Conservation (phyloP, 1,139 yeast genomes). For the Candida pseudoviswanathii region DNA sequence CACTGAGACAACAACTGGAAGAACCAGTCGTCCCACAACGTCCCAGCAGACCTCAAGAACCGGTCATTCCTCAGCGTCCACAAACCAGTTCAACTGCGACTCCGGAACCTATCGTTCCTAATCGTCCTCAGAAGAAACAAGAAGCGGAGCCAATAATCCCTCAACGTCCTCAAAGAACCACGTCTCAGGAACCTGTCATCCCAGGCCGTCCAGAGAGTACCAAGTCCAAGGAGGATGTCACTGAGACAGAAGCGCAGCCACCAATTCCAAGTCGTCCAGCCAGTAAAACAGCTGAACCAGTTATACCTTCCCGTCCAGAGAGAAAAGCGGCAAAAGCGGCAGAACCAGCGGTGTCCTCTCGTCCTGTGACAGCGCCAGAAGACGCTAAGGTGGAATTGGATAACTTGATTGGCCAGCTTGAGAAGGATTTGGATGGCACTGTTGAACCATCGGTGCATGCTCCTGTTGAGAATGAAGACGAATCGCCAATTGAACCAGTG, state of each 20-base stretch:
- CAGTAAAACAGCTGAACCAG: slow-evolving; percentile 2
- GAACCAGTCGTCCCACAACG: neutral
- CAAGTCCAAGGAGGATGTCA: neutral
- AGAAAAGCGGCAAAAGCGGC: neutral
- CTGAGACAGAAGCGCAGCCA: slow-evolving; percentile 10
- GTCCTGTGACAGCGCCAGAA: neutral
- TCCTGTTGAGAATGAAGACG: neutral
- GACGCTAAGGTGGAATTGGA: neutral
- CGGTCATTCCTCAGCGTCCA: slow-evolving; percentile 1
- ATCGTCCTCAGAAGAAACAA: slow-evolving; percentile 11
- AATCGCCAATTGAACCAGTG: neutral
- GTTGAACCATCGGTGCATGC: slow-evolving; percentile 1
- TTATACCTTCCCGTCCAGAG: neutral
- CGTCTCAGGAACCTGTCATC: slow-evolving; percentile 10
- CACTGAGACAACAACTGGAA: neutral
- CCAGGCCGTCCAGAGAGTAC: slow-evolving; percentile 15
- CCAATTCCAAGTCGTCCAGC: slow-evolving; percentile 17
- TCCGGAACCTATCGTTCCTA: slow-evolving; percentile 14
- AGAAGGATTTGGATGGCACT: neutral
- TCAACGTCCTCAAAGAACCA: neutral
- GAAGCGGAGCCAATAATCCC: neutral
- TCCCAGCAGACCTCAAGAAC: neutral
- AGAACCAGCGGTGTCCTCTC: neutral
- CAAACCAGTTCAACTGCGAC: neutral
- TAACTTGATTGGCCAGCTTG: neutral